Evolutionary conservation across 2,329 filamentous ascomycete species (phyloP).

Genomic region (Huntiella savannae): DNA sequence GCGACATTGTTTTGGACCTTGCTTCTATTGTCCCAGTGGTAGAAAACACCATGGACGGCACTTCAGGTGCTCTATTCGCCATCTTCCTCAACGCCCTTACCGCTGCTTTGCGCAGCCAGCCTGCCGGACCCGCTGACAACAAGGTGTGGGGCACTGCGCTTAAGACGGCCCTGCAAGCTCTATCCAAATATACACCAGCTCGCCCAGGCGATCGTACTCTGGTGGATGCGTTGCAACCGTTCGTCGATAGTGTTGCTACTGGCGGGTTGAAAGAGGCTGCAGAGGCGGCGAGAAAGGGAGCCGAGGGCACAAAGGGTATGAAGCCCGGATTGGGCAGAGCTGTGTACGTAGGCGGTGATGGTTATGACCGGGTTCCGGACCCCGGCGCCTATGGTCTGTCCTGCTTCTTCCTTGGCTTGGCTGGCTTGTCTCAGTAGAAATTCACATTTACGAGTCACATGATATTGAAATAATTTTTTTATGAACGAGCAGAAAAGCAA

Average conservation of each 20-base stretch:
- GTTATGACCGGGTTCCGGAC: constrained; percentile 31
- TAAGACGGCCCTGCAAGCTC: constrained; percentile 46
- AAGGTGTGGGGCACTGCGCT: constrained; percentile 45
- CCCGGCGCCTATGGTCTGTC: constrained; percentile 57
- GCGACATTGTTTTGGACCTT: constrained; percentile 34
- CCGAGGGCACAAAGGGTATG: constrained; percentile 81
- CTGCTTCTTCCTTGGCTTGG: constrained; percentile 64
- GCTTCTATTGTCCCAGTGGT: constrained; percentile 33
- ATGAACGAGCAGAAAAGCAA: constrained; percentile 11
- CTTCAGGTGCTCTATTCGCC: constrained; percentile 43
- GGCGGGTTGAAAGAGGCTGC: constrained; percentile 55
- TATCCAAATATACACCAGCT: constrained; percentile 76
- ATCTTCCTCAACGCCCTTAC: constrained; percentile 83
- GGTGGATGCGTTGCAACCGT: constrained; percentile 76
- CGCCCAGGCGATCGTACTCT: constrained; percentile 76
- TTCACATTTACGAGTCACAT: neutral
- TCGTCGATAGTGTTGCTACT: constrained; percentile 53
- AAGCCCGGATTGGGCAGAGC: constrained; percentile 57
- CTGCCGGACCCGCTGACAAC: constrained; percentile 22
- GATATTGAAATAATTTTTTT: neutral
- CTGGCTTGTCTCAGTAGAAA: constrained; percentile 19
- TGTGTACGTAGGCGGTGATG: constrained; percentile 26
- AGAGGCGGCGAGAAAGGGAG: constrained; percentile 52
- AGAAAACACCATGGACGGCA: constrained; percentile 41
- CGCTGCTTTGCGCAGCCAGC: constrained; percentile 32